These are phyloP conservation scores for Letharia columbiana DNA, from an alignment of 495 filamentous ascomycete species.

Conservation along the genomic window DNA sequence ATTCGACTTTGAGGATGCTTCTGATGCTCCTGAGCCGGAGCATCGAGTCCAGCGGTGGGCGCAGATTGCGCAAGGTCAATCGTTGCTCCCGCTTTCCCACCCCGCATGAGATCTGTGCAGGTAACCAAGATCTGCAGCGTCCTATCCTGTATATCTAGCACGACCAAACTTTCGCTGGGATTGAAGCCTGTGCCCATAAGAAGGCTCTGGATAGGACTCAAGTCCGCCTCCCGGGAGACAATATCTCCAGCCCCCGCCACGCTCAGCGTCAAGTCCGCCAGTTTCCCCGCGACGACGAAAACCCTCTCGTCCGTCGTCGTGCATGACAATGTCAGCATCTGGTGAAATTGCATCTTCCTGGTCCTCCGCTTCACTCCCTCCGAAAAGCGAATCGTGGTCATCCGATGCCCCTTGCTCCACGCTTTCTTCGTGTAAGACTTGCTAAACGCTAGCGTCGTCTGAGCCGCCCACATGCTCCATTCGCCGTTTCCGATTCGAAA, in stretches of 20 bases:
- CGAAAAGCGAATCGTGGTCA: background rate
- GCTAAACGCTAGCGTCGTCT: background rate
- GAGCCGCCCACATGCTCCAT: background rate
- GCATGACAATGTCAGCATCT: background rate
- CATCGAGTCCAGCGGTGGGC: background rate
- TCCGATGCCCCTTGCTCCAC: background rate
- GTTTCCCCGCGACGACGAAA: background rate
- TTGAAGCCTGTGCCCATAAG: no score
- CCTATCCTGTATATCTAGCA: no score
- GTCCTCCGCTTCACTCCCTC: background rate
- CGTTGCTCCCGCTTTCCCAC: no score
- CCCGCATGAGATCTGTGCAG: no score
- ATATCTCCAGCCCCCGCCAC: background rate
- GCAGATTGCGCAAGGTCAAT: no score
- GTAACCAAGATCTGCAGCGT: no score
- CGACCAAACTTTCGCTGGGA: no score
- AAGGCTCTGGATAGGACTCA: no score
- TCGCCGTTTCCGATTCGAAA: background rate
- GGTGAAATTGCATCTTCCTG: background rate
- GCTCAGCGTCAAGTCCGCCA: background rate
- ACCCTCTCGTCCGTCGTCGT: no score
- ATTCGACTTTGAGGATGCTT: slow-evolving; percentile 57
- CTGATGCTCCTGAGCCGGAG: slow-evolving; percentile 41
- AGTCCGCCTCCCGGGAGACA: no score
- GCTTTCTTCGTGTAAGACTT: background rate